Evolutionary conservation across 2,329 filamentous ascomycete genomes (phyloP).

Genomic region (Elsinoe australis): DNA sequence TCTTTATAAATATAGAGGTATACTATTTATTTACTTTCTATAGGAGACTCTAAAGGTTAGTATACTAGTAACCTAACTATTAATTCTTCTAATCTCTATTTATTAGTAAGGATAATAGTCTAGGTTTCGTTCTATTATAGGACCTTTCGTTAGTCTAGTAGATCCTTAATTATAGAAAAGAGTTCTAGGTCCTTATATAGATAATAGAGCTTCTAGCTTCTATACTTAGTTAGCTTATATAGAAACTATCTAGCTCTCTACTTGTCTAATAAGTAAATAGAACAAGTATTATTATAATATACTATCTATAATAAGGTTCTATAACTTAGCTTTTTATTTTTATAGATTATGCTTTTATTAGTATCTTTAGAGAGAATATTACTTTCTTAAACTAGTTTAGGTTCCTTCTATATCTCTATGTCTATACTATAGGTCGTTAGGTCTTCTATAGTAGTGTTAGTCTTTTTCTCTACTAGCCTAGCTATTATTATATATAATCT

Average conservation of each 20-base stretch:
- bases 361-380: not conserved
- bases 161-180: not conserved
- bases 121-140: no score
- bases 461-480: constrained; percentile 4
- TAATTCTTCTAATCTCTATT: no score
- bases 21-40: no score
- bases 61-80: no score
- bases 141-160: no score
- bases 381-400: not conserved
- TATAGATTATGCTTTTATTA: not conserved
- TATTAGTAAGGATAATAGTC: no score
- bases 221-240: not conserved
- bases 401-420: not conserved
- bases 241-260: not conserved
- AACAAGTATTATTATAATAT: not conserved
- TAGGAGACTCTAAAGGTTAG: no score
- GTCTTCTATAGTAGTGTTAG: constrained; percentile 1
- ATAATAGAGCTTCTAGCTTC: not conserved
- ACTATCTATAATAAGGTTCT: not conserved
- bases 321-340: not conserved
- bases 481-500: constrained; percentile 2
- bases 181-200: not conserved
- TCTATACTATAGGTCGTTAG: not conserved
- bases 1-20: no score
- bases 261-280: not conserved